Percentiles rank a stretch among this genome's conserved stretches.
phyloP scores from a whole-genome alignment of 352 stramenopile genomes.

The Pythium rhizo-oryzae region DNA sequence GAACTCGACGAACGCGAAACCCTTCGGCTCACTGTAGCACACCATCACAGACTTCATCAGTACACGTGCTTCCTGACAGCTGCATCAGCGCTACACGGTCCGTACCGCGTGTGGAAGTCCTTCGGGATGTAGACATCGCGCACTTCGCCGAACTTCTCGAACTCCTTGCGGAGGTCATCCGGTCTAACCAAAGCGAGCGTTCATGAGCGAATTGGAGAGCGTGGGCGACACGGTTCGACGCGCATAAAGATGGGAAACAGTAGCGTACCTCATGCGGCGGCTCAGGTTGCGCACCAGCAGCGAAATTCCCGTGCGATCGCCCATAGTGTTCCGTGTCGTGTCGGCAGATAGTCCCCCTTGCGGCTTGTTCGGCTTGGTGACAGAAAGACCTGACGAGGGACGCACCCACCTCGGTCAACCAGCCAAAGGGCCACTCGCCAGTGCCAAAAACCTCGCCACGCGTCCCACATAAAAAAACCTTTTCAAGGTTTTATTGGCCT shows the following conservation, averaged over 20 bases:
- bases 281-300: constrained; percentile 95
- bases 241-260: neutral
- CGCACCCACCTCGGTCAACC: constrained; percentile 14
- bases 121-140: constrained; percentile 96
- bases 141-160: constrained; percentile 94
- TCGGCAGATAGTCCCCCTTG: neutral
- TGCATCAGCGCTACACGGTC: neutral
- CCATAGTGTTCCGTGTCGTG: constrained; percentile 18
- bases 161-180: constrained; percentile 92
- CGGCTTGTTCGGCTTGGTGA: constrained; percentile 5
- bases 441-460: constrained; percentile 18
- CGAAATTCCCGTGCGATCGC: constrained; percentile 79
- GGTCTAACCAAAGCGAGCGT: constrained; percentile 32
- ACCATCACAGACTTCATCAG: constrained; percentile 9
- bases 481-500: constrained; percentile 15
- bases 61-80: neutral
- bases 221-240: constrained; percentile 2
- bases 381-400: constrained; percentile 8
- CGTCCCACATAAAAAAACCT: constrained; percentile 16
- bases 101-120: constrained; percentile 92
- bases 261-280: constrained; percentile 74
- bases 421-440: constrained; percentile 9
- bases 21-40: constrained; percentile 81
- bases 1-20: constrained; percentile 97
- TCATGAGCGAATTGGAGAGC: constrained; percentile 6